Evolutionary conservation across 1,284 basidiomycete species (phyloP).

Genomic region (Marasmius oreades): DNA sequence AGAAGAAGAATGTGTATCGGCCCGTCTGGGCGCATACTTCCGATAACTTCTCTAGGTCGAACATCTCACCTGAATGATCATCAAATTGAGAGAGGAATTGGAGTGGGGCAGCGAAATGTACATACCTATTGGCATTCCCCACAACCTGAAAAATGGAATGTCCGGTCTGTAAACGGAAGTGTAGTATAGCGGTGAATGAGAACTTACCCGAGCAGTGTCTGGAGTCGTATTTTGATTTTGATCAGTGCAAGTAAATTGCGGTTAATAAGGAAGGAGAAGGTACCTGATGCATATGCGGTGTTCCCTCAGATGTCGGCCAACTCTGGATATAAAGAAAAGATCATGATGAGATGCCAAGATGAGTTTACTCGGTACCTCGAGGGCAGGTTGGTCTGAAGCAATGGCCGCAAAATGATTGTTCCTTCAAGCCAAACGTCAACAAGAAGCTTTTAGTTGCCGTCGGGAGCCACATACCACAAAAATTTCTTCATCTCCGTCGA

Average conservation of each 20-base stretch:
- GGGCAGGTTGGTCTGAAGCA: conserved; percentile 69
- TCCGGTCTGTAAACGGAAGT: neutral
- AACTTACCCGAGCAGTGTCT: conserved; percentile 62
- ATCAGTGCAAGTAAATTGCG: too few species aligned
- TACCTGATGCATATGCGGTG: conserved; percentile 55
- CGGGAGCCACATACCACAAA: conserved; percentile 43
- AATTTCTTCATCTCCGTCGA: conserved; percentile 70
- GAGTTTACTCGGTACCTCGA: conserved; percentile 45
- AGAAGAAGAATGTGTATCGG: conserved; percentile 69
- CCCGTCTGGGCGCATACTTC: conserved; percentile 51
- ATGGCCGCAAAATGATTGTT: conserved; percentile 76
- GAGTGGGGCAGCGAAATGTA: conserved; percentile 5
- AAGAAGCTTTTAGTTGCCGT: conserved; percentile 2
- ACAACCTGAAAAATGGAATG: conserved; percentile 37
- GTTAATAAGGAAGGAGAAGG: neutral
- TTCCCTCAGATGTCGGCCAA: conserved; percentile 50
- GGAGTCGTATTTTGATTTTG: neutral
- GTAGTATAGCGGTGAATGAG: neutral
- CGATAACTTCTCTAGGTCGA: conserved; percentile 63
- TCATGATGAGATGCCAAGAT: neutral
- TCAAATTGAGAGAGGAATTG: neutral
- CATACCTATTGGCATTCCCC: conserved; percentile 70
- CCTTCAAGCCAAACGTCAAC: conserved; percentile 35
- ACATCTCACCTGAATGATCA: conserved; percentile 69
- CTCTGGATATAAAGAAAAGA: conserved; percentile 32